Evolutionary conservation across 2,329 filamentous ascomycete genomes (phyloP).

Genomic region (Neopestalotiopsis clavispora): DNA sequence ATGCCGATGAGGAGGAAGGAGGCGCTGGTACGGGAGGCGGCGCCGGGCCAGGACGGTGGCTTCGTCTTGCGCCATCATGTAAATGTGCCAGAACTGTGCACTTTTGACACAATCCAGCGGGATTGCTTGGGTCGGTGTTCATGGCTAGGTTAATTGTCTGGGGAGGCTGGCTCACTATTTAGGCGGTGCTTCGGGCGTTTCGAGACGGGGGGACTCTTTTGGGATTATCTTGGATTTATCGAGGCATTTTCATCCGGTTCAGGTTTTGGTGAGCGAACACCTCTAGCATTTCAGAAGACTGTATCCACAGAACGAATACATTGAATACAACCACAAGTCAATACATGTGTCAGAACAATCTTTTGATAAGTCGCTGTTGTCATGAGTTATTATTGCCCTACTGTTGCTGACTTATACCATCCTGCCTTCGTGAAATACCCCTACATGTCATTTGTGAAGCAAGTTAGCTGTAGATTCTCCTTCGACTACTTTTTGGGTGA

Average conservation of each 20-base stretch:
- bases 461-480: too few species aligned
- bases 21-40: conserved; percentile 52
- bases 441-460: too few species aligned
- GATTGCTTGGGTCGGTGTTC: not conserved
- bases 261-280: not conserved
- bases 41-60: conserved; percentile 66
- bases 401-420: too few species aligned
- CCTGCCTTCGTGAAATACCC: too few species aligned
- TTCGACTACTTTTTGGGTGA: too few species aligned
- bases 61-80: conserved; percentile 69
- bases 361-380: too few species aligned
- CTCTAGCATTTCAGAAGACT: not conserved
- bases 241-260: conserved; percentile 12
- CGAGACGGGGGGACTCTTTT: not conserved
- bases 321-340: not conserved
- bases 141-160: not conserved
- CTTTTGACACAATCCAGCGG: not conserved
- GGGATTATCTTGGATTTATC: not conserved
- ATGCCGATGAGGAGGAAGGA: conserved; percentile 80
- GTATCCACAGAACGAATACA: not conserved
- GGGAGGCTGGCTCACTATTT: not conserved
- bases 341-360: too few species aligned
- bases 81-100: conserved; percentile 31
- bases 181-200: conserved; percentile 3
- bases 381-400: too few species aligned